phyloP scores from a whole-genome alignment of 2,329 filamentous ascomycete genomes.

The Xylariaceae sp. region DNA sequence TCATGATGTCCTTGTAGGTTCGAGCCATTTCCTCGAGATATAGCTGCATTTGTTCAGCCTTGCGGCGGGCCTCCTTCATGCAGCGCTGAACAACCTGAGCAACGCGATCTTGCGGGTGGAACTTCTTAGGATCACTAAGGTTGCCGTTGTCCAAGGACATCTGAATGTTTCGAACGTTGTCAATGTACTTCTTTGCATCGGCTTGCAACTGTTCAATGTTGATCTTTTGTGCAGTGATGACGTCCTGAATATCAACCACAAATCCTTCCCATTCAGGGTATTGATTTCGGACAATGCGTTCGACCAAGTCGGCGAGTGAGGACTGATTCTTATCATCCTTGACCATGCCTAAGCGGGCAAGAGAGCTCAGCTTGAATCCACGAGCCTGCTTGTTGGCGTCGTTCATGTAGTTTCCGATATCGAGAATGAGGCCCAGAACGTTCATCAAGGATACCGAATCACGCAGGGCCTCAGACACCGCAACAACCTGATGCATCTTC shows the following conservation, averaged over 20 bases:
- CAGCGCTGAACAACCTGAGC: conserved; percentile 82
- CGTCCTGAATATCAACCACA: conserved; percentile 73
- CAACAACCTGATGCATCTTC: conserved; percentile 80
- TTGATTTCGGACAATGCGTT: conserved; percentile 92
- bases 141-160: conserved; percentile 88
- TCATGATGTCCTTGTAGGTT: conserved; percentile 91
- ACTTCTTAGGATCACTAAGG: conserved; percentile 92
- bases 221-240: conserved; percentile 77
- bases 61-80: conserved; percentile 95
- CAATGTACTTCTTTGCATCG: conserved; percentile 88
- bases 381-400: conserved; percentile 97
- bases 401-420: conserved; percentile 99
- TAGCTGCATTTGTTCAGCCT: conserved; percentile 91
- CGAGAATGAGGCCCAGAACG: conserved; percentile 88
- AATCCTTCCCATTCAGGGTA: conserved; percentile 95
- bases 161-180: conserved; percentile 92
- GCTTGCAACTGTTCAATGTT: conserved; percentile 87
- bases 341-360: conserved; percentile 90
- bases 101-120: conserved; percentile 95
- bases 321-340: conserved; percentile 99
- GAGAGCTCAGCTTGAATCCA: conserved; percentile 94
- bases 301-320: conserved; percentile 90
- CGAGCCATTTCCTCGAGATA: conserved; percentile 90
- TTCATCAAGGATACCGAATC: conserved; percentile 94
- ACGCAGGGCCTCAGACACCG: conserved; percentile 80